Evolutionary conservation across 176 grass and related monocot genomes (phyloP), one percentile per base, ranked within the genome.

Genomic region (Oropetium thomaeum): DNA sequence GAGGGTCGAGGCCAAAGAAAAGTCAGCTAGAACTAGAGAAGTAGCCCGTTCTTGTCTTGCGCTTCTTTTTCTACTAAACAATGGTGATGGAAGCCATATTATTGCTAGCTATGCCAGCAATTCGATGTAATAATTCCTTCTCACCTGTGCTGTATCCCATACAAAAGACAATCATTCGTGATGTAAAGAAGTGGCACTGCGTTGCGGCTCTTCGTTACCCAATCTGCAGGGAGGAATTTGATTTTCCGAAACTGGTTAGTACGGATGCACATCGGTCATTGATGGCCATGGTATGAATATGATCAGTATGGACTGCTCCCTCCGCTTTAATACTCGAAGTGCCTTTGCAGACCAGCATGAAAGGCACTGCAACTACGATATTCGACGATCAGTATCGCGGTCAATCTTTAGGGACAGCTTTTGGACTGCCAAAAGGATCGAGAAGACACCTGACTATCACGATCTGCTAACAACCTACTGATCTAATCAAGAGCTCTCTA

Each of bases 101-200:
- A 19, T 61, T 17, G 19, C 19, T 52, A 40, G 13, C 28, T n/a
- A n/a, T n/a, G n/a, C n/a, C n/a, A 17, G 4, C 16, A 19, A 52
- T 75, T 75, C 19, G 2, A 30, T 58, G 68, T 39, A 58, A 73
- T 49, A 67, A 73, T 85, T 58, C 29, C 15, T 49, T 32, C 13
- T 67, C 60, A 31, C 27, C 42, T 79, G 59, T 25, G 12, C 51
- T 74, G 40, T 19, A 32, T 65, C 47, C 67, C n/a, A n/a, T n/a
- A n/a, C n/a, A n/a, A n/a, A n/a, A 65, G 64, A 68, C 74, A 33
- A 75, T 61, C 27, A 44, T 79, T 69, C 42, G 69, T 60, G 30
- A 60, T 39, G 31, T 3, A 58, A 48, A 48, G 4, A 73, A 52
- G 48, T n/a, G 22, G 19, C 19, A 52, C 33, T 63, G 6, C 25